Evolutionary conservation across 371 early-diverging fungal genomes (phyloP).

Genomic region (Basidiobolus meristosporus): DNA sequence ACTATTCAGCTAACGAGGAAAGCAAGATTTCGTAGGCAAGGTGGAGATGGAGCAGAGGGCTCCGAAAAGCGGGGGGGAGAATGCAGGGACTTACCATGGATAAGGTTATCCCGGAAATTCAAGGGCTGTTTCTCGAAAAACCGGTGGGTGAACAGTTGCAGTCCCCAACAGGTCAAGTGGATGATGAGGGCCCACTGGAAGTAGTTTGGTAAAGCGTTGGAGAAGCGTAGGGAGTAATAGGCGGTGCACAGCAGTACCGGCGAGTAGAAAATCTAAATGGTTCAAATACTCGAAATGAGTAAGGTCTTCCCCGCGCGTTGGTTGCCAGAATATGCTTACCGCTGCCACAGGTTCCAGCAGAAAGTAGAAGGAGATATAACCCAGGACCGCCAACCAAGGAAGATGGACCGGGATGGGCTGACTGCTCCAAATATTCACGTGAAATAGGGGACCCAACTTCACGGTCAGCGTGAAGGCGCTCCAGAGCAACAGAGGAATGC

Average conservation of each 20-base stretch:
- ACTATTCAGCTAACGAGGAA: no score
- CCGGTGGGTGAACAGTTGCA: slow-evolving; percentile 83
- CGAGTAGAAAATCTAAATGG: no score
- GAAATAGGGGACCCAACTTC: slow-evolving; percentile 27
- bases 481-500: slow-evolving; percentile 83
- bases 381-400: slow-evolving; percentile 22
- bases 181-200: slow-evolving; percentile 22
- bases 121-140: slow-evolving; percentile 76
- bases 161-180: slow-evolving; percentile 59
- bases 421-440: slow-evolving; percentile 5
- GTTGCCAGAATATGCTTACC: slow-evolving; percentile 8
- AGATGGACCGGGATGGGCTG: slow-evolving; percentile 17
- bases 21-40: no score
- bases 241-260: no score
- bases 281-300: no score
- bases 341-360: slow-evolving; percentile 64
- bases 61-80: no score
- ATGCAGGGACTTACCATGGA: slow-evolving; percentile 34
- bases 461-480: slow-evolving; percentile 39
- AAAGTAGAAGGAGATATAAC: slow-evolving; percentile 55
- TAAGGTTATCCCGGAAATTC: slow-evolving; percentile 63
- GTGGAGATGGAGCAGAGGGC: no score
- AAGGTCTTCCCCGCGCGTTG: no score
- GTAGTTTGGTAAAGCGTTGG: slow-evolving; percentile 17
- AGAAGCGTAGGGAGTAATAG: no score